These are phyloP conservation scores for Pistacia atlantica DNA, from an alignment of 345 rosid genomes.

Conservation along the genomic window DNA sequence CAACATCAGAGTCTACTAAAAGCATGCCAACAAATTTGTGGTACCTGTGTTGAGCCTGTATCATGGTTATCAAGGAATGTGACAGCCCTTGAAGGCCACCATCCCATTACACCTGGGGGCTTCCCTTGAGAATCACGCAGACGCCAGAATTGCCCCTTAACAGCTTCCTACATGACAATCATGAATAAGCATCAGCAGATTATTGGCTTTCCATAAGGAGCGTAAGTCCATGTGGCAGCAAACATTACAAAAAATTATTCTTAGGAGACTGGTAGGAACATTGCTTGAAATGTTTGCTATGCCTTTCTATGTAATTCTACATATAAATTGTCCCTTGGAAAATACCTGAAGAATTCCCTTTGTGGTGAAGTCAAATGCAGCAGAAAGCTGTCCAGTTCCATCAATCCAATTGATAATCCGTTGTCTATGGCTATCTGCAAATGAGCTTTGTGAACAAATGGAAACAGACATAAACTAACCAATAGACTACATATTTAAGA, in stretches of 20 bases:
- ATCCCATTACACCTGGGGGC: slow-evolving; percentile 91
- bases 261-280: background rate
- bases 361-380: slow-evolving; percentile 95
- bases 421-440: slow-evolving; percentile 80
- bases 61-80: slow-evolving; percentile 92
- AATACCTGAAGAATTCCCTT: slow-evolving; percentile 87
- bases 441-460: slow-evolving; percentile 2
- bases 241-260: background rate
- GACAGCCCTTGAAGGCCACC: slow-evolving; percentile 96
- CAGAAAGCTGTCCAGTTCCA: slow-evolving; percentile 68
- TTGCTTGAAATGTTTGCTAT: background rate
- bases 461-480: background rate
- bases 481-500: background rate
- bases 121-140: slow-evolving; percentile 80
- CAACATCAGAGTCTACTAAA: slow-evolving; percentile 3
- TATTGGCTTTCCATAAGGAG: background rate
- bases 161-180: slow-evolving; percentile 66
- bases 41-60: slow-evolving; percentile 93
- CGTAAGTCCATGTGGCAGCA: background rate
- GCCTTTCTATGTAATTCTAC: background rate
- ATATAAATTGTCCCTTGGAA: slow-evolving; percentile 1
- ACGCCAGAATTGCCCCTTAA: slow-evolving; percentile 84
- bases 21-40: background rate
- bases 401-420: slow-evolving; percentile 86
- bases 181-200: slow-evolving; percentile 16